phyloP scores from a whole-genome alignment of 2,329 filamentous ascomycete genomes.

The Cercospora sojina region DNA sequence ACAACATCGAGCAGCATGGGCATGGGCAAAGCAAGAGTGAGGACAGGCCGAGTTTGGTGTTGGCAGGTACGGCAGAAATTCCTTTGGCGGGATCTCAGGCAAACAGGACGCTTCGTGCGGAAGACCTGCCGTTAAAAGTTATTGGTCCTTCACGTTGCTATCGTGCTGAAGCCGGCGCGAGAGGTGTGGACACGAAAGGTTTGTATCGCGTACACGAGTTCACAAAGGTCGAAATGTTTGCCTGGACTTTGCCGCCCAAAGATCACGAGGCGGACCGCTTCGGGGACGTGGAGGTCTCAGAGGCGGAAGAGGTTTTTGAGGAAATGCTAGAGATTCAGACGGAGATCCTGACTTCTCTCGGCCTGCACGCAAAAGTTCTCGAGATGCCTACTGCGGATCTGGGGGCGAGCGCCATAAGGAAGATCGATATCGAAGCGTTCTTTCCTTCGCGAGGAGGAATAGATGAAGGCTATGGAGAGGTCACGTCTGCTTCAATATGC shows the following conservation, averaged over 20 bases:
- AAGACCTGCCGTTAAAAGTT: slow-evolving; percentile 70
- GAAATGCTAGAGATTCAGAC: slow-evolving; percentile 87
- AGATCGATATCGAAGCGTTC: slow-evolving; percentile 90
- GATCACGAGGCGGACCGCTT: slow-evolving; percentile 31
- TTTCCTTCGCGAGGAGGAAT: slow-evolving; percentile 73
- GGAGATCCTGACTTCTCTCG: slow-evolving; percentile 74
- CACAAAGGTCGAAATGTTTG: slow-evolving; percentile 97
- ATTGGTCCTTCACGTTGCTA: slow-evolving; percentile 91
- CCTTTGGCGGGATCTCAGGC: slow-evolving; percentile 89
- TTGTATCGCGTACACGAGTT: slow-evolving; percentile 98
- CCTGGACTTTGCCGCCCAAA: slow-evolving; percentile 63
- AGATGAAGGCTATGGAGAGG: slow-evolving; percentile 82
- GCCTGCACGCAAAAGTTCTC: slow-evolving; percentile 80
- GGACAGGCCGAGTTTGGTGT: slow-evolving; percentile 66
- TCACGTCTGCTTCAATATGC: slow-evolving; percentile 86
- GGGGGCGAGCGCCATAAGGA: slow-evolving; percentile 81
- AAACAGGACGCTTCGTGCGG: slow-evolving; percentile 63
- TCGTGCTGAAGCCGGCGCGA: slow-evolving; percentile 87
- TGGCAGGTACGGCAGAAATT: slow-evolving; percentile 92
- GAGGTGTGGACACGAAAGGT: slow-evolving; percentile 88
- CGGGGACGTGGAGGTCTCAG: slow-evolving; percentile 30
- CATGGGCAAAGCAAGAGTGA: slow-evolving; percentile 60
- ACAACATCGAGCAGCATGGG: slow-evolving; percentile 64
- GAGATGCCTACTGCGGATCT: slow-evolving; percentile 91
- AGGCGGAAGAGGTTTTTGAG: slow-evolving; percentile 64